Evolutionary conservation across 2,329 filamentous ascomycete species (phyloP).

Genomic region (Chrysosporium keratinophilum): DNA sequence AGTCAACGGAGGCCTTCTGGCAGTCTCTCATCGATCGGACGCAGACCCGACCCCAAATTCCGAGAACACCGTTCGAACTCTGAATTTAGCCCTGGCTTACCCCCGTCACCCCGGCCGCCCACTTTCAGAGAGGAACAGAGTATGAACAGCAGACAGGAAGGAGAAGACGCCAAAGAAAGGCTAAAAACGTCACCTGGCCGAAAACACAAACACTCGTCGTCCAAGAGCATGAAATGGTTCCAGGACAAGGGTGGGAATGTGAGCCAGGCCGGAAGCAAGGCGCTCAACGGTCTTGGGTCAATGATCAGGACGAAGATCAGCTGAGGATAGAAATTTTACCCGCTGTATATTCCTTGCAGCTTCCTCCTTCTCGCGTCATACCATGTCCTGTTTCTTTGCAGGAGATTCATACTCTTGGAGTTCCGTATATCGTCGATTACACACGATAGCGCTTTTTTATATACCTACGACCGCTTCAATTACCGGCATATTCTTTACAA

Average conservation of each 20-base stretch:
- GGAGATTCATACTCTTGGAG: too few relatives aligned
- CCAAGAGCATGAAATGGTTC: constrained; percentile 17
- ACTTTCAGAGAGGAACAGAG: background rate
- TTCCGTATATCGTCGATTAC: too few relatives aligned
- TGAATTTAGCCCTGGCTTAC: background rate
- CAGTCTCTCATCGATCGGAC: background rate
- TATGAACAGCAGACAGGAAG: background rate
- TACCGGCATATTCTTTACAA: too few relatives aligned
- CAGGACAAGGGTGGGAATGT: constrained; percentile 15
- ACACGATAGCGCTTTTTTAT: too few relatives aligned
- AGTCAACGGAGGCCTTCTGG: constrained; percentile 5
- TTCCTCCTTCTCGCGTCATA: too few relatives aligned
- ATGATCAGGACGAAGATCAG: constrained; percentile 12
- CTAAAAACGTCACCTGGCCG: background rate
- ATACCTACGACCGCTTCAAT: background rate
- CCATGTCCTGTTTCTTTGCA: too few relatives aligned
- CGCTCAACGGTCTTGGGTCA: constrained; percentile 15
- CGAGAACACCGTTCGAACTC: background rate
- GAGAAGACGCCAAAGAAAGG: background rate
- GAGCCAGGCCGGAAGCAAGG: constrained; percentile 15
- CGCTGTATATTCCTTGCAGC: background rate
- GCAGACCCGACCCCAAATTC: background rate
- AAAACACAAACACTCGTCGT: constrained; percentile 9
- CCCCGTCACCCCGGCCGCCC: background rate
- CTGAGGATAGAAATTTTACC: background rate